These are phyloP conservation scores for Pichia ethanolica DNA, from an alignment of 805 yeast species.

Conservation along the genomic window DNA sequence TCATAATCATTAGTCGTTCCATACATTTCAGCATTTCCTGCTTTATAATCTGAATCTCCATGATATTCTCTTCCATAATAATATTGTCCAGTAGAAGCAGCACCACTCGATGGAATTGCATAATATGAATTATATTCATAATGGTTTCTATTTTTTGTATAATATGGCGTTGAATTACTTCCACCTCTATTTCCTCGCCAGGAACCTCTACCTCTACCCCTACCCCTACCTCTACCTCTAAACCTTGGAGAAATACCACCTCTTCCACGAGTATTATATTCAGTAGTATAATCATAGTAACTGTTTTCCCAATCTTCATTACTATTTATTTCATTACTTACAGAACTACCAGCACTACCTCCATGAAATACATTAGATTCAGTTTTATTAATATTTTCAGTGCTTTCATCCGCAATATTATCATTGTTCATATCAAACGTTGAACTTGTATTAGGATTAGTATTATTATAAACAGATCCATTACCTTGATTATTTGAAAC, in stretches of 20 bases:
- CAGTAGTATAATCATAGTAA: background rate
- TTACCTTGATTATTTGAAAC: background rate
- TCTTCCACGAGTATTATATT: background rate
- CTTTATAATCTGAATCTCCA: too few species aligned
- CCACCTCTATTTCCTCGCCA: background rate
- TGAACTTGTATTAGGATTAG: background rate
- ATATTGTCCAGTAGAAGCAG: background rate
- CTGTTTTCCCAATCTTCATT: background rate
- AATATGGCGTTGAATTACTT: background rate
- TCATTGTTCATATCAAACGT: background rate
- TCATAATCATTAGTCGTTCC: too few species aligned
- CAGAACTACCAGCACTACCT: background rate
- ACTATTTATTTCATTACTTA: background rate
- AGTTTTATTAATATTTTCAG: too few species aligned
- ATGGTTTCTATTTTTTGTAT: background rate
- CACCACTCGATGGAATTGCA: too few species aligned
- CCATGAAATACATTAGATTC: too few species aligned
- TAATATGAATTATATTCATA: background rate
- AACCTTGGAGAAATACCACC: background rate
- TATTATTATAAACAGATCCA: background rate
- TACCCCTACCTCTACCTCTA: slow-evolving; percentile 1
- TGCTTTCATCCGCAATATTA: background rate
- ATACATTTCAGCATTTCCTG: background rate
- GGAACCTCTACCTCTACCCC: background rate
- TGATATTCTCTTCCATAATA: background rate